These are phyloP conservation scores for Pichia kluyveri DNA, from an alignment of 805 yeast species.

Conservation along the genomic window DNA sequence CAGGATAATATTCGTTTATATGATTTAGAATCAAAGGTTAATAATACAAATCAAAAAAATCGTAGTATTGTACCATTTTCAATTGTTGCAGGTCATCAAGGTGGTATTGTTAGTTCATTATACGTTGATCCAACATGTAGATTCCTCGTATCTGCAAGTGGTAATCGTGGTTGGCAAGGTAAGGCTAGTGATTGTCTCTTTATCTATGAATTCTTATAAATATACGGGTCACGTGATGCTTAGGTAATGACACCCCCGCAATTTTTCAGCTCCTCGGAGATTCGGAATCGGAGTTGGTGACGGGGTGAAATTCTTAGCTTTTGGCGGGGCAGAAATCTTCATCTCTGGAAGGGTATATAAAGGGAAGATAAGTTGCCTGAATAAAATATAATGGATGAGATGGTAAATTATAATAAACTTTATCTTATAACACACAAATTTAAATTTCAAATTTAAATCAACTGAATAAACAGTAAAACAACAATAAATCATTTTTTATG, in stretches of 20 bases:
- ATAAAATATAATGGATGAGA: too few relatives aligned
- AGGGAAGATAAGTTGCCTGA: neutral
- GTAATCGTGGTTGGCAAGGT: slow-evolving; percentile 94
- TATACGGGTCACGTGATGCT: neutral
- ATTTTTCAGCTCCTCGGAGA: neutral
- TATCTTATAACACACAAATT: too few relatives aligned
- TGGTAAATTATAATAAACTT: too few relatives aligned
- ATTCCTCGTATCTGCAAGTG: slow-evolving; percentile 85
- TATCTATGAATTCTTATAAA: slow-evolving; percentile 9
- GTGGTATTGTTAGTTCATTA: slow-evolving; percentile 74
- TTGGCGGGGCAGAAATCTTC: neutral
- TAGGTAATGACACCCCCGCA: neutral
- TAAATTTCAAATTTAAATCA: too few relatives aligned
- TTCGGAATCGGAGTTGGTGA: neutral
- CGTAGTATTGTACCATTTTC: slow-evolving; percentile 58
- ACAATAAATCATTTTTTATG: neutral
- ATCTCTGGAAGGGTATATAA: neutral
- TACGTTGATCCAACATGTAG: slow-evolving; percentile 81
- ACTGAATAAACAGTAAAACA: too few relatives aligned
- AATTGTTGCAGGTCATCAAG: slow-evolving; percentile 95
- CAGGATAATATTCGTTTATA: slow-evolving; percentile 83
- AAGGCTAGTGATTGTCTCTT: slow-evolving; percentile 69
- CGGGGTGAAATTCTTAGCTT: neutral
- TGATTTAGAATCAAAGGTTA: slow-evolving; percentile 36
- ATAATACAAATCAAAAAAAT: slow-evolving; percentile 12